Base-by-base conservation (phyloP, 306 rosid genomes). In the Senna tora region DNA sequence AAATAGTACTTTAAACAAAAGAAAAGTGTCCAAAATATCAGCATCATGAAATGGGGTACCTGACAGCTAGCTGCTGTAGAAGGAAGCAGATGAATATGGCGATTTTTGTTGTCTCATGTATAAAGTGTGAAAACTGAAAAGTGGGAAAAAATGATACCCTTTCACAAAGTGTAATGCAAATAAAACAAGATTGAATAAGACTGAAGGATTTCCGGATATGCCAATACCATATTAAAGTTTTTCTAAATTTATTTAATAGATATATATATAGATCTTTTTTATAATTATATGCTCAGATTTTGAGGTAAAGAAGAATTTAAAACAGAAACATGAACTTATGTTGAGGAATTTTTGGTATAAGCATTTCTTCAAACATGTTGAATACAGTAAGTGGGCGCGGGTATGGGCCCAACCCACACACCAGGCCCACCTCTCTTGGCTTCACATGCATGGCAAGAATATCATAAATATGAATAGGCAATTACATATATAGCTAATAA, bases 371-470 rank as follows among this genome's bases (percentile, higher is more conserved):
- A 15, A 73, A 61, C 9, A 49, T 42, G 32, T 10, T 45, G 10
- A 66, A 57, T 19, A n/a, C 9, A 51, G 22, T 3, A 77, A 14
- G 70, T 73, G 66, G 85, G 83, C 6, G 49, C 62, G 34, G 71
- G 69, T 65, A 47, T 71, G 88, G 87, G 78, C 87, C 89, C 82
- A 72, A 78, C 32, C 75, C 60, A 84, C 67, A 60, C 17, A 39
- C 80, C n/a, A n/a, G 85, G 73, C 71, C 81, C 43, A 34, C 79
- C 87, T 59, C 41, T 12, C 55, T 15, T 62, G 81, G 87, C 32
- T 77, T 90, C 90, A 88, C 96, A 84, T 86, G 93, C 84, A 79
- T 81, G 38, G 6, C 86, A 77, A 84, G 86, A 72, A 76, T 65
- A 67, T 64, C 86, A 87, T 92, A 75, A 84, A 82, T 66, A 53